Evolutionary conservation across 768 basidiomycete species (phyloP).

Genomic region (Boletus insuetus): DNA sequence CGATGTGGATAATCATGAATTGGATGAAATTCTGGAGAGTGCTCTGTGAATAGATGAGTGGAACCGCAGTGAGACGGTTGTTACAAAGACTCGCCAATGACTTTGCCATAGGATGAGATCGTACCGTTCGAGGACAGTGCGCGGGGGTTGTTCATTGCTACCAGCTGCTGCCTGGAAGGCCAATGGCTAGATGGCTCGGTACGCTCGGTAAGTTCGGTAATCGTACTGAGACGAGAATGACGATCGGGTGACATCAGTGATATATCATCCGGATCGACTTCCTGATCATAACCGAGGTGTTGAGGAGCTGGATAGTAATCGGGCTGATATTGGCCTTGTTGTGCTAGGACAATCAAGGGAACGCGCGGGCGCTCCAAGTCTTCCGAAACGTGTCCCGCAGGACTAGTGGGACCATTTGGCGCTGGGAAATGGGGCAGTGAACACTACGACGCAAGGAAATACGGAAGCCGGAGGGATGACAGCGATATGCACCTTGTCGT

Average conservation of each 20-base stretch:
- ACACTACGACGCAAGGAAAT: slow-evolving; percentile 12
- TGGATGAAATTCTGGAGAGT: slow-evolving; percentile 1
- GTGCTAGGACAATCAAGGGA: slow-evolving; percentile 60
- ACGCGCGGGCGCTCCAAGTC: slow-evolving; percentile 44
- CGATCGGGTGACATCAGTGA: slow-evolving; percentile 32
- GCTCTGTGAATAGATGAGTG: slow-evolving; percentile 20
- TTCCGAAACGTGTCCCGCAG: slow-evolving; percentile 22
- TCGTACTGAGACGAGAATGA: slow-evolving; percentile 53
- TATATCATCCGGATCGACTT: slow-evolving; percentile 24
- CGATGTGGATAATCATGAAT: slow-evolving; percentile 7
- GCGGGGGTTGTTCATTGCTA: slow-evolving; percentile 39
- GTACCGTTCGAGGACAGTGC: slow-evolving; percentile 33
- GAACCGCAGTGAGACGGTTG: background rate
- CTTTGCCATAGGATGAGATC: slow-evolving; percentile 61
- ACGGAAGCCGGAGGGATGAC: slow-evolving; percentile 25
- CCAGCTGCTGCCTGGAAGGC: slow-evolving; percentile 41
- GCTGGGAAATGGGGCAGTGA: slow-evolving; percentile 19
- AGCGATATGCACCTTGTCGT: slow-evolving; percentile 59
- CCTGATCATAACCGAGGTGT: slow-evolving; percentile 22
- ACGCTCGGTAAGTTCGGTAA: slow-evolving; percentile 64
- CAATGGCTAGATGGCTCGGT: slow-evolving; percentile 55
- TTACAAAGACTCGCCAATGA: slow-evolving; percentile 47
- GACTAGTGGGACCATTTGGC: slow-evolving; percentile 16
- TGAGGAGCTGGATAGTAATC: slow-evolving; percentile 27
- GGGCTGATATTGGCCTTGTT: slow-evolving; percentile 45